Base-by-base conservation (phyloP, 2,329 filamentous ascomycete species). In the Nectriaceae sp. region DNA sequence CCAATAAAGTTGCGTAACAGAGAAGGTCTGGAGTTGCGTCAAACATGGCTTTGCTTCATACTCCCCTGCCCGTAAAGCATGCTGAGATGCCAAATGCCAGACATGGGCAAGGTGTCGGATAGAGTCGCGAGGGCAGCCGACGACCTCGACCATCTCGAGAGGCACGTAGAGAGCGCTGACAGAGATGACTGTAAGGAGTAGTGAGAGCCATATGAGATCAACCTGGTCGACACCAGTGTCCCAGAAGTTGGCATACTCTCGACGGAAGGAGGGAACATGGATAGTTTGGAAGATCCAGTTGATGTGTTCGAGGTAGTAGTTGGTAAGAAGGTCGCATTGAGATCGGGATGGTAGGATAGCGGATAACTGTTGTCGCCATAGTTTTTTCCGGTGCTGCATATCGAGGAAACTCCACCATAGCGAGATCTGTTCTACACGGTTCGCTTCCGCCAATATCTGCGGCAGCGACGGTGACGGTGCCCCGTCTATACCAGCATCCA, bases 1-100 rank as follows among this genome's bases (percentile, higher is more conserved):
- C 64, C 63, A 66, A 29, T 66, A 67, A 16, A 61, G 40, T 52
- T 66, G 65, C 5, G 62, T 61, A 16, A 61, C 50, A 15, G 63
- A 43, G 44, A 66, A 66, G 4, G 61, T 61, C 41, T 64, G 58
- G 16, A 66, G 47, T 39, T 66, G 62, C 16, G 50, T 54, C 19
- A 67, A 41, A 26, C 46, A 57, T 8, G 64, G 63, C 19, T 54
- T 60, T 4, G 59, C 51, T 37, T 66, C 64, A 33, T 52, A 67
- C 5, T 60, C 55, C 2, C 62, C 64, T 2, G 60, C 56, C 22
- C 61, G 42, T 11, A 66, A 55, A 15, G 65, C 62, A 46, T 65
- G 62, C 5, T 61, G 60, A 22, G 61, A 65, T 2, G 60, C 60
- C 20, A 49, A 52, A 47, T 66, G 59, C 63, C 64, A 67, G 8